Base-by-base conservation (phyloP, 2,329 filamentous ascomycete genomes). In the Fusarium sp. region DNA sequence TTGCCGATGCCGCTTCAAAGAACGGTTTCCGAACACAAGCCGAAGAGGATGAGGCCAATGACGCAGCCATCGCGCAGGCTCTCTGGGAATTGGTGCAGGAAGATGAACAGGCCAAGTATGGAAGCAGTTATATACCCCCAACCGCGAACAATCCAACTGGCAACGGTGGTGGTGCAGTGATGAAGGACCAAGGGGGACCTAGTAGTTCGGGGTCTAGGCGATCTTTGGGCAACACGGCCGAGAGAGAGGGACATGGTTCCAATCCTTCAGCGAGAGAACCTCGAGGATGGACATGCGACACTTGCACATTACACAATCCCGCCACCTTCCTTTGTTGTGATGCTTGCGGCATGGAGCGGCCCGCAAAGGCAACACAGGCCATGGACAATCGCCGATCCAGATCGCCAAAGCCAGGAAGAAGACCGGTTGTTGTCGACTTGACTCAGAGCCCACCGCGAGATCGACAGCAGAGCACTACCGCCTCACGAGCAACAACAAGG, bases 11-110 rank as follows among this genome's bases (percentile, higher is more conserved):
- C 63, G 91, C 90, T 36, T 88, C 88, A 6, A 84, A 83, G 61
- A 91, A 91, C 69, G 92, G 93, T 0, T 95, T 96, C 81, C 87
- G 86, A 65, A 97, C 93, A 0, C 87, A 92, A 74, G 93, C 93
- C 0, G 93, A 96, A 70, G 92, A 96, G 77, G 93, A 97, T 60
- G 90, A 93, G 72, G 94, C 93, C 4, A 96, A 97, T 73, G 93
- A 97, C 61, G 85, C 87, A 23, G 94, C 94, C 5, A 97, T 97
- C 65, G 89, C 93, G 58, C 89, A 94, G 74, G 93, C 93, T 0
- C 83, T 96, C 31, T 93, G 92, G 82, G 94, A 97, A 74, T 83
- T 97, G 16, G 90, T 96, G 25, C 91, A 96, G 75, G 89, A 97
- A 76, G 93, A 97, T 67, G 87, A 91, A 67, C 80, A 78, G 66